Evolutionary conservation across 352 stramenopile genomes (phyloP).

Genomic region (Plasmopara viticola): DNA sequence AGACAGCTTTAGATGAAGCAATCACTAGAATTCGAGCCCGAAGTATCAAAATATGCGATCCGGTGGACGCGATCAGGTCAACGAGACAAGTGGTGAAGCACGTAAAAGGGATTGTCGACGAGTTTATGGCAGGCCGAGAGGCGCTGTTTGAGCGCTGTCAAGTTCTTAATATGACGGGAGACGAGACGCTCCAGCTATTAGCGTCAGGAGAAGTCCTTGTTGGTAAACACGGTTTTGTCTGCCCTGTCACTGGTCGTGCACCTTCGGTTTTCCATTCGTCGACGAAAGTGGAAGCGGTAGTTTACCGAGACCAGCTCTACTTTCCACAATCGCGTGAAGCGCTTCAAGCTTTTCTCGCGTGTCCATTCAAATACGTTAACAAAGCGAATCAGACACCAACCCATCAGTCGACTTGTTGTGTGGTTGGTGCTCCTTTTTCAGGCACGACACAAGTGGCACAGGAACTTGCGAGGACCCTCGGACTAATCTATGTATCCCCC

Average conservation of each 20-base stretch:
- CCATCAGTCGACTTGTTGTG: slow-evolving; percentile 28
- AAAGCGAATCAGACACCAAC: slow-evolving; percentile 19
- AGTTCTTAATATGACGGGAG: slow-evolving; percentile 17
- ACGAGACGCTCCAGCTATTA: slow-evolving; percentile 17
- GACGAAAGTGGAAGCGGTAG: slow-evolving; percentile 17
- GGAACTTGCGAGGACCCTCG: slow-evolving; percentile 21
- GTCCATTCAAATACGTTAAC: slow-evolving; percentile 18
- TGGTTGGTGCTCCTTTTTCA: slow-evolving; percentile 30
- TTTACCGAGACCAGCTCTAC: slow-evolving; percentile 54
- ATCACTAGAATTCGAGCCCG: slow-evolving; percentile 31
- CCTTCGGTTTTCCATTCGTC: slow-evolving; percentile 1
- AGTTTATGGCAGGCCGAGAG: slow-evolving; percentile 30
- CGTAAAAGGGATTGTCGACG: slow-evolving; percentile 19
- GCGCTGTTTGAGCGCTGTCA: slow-evolving; percentile 45
- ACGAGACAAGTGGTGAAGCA: slow-evolving; percentile 34
- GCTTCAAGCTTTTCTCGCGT: slow-evolving; percentile 14
- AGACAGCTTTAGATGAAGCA: slow-evolving; percentile 28
- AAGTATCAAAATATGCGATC: slow-evolving; percentile 26
- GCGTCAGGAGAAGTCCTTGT: slow-evolving; percentile 37
- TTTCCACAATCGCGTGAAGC: slow-evolving; percentile 34
- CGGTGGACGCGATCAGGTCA: slow-evolving; percentile 22
- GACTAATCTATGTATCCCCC: slow-evolving; percentile 46
- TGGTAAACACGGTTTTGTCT: slow-evolving; percentile 45
- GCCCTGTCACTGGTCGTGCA: slow-evolving; percentile 29
- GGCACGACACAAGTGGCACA: slow-evolving; percentile 34